phyloP scores from a whole-genome alignment of 2,329 filamentous ascomycete species.

The Phyllosticta citriasiana region DNA sequence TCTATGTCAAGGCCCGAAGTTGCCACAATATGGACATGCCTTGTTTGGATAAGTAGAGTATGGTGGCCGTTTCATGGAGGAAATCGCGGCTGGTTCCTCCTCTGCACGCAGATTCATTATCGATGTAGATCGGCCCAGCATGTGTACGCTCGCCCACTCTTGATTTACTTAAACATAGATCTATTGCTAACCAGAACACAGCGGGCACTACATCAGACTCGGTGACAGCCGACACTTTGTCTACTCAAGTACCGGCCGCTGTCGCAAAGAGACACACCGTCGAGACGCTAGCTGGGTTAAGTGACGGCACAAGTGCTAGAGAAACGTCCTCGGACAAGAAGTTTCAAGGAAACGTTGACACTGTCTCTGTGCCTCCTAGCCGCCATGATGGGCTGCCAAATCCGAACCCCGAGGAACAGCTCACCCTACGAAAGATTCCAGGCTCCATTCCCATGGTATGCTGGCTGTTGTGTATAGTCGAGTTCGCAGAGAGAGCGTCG shows the following conservation, averaged over 20 bases:
- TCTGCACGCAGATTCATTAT: neutral
- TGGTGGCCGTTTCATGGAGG: neutral
- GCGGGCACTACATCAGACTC: neutral
- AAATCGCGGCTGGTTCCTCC: neutral
- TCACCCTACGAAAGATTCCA: slow-evolving; percentile 39
- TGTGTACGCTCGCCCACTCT: slow-evolving; percentile 1
- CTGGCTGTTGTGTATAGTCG: slow-evolving; percentile 50
- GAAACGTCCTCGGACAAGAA: neutral
- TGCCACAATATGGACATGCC: neutral
- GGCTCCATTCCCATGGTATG: slow-evolving; percentile 42
- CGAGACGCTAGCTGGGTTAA: neutral
- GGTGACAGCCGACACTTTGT: slow-evolving; percentile 1
- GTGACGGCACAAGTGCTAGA: neutral
- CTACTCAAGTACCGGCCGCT: neutral
- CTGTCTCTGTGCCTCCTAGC: neutral
- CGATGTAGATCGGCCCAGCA: neutral
- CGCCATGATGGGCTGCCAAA: neutral
- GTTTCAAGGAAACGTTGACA: neutral
- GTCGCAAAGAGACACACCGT: neutral
- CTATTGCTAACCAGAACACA: neutral
- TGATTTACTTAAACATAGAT: neutral
- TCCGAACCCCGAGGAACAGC: slow-evolving; percentile 39
- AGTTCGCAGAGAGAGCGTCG: slow-evolving; percentile 51
- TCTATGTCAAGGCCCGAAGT: neutral
- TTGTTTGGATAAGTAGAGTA: neutral